Percentiles rank a stretch among this genome's conserved stretches.
These are phyloP conservation scores for Citrullus mucosospermus DNA, from an alignment of 306 rosid species.

Conservation along the genomic window DNA sequence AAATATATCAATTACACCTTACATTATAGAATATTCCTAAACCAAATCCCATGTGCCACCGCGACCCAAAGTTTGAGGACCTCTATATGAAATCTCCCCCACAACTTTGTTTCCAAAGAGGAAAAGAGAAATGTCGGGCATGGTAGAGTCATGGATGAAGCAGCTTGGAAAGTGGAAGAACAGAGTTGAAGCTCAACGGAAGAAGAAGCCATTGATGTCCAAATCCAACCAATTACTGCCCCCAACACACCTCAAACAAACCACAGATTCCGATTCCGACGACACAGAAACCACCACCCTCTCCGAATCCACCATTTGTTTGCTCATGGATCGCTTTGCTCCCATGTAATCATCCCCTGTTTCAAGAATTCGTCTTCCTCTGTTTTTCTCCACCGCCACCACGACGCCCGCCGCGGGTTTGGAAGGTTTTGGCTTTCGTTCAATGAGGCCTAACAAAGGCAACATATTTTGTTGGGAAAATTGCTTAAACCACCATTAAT, in stretches of 20 bases:
- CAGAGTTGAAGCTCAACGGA: conserved; percentile 18
- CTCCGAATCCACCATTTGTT: conserved; percentile 27
- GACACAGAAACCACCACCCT: background rate
- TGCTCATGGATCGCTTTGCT: conserved; percentile 83
- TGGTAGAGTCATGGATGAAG: conserved; percentile 48
- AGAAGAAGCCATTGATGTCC: conserved; percentile 5
- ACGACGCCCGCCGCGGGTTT: too few relatives aligned
- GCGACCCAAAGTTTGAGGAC: too few relatives aligned
- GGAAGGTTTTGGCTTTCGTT: too few relatives aligned
- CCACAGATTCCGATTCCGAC: background rate
- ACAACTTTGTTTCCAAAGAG: too few relatives aligned
- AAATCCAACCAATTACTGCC: conserved; percentile 4
- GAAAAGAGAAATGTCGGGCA: conserved; percentile 36
- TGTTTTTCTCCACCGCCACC: too few relatives aligned
- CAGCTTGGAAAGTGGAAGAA: conserved; percentile 50
- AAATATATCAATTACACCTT: too few relatives aligned
- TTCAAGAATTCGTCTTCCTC: background rate
- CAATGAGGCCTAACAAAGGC: too few relatives aligned
- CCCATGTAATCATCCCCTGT: conserved; percentile 36
- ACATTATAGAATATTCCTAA: too few relatives aligned
- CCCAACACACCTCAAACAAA: background rate
- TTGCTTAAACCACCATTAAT: too few relatives aligned
- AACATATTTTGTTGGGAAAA: too few relatives aligned
- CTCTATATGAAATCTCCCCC: too few relatives aligned
- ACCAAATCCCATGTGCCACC: too few relatives aligned